Base-by-base conservation (phyloP, 2,329 filamentous ascomycete species). In the Capronia coronata region DNA sequence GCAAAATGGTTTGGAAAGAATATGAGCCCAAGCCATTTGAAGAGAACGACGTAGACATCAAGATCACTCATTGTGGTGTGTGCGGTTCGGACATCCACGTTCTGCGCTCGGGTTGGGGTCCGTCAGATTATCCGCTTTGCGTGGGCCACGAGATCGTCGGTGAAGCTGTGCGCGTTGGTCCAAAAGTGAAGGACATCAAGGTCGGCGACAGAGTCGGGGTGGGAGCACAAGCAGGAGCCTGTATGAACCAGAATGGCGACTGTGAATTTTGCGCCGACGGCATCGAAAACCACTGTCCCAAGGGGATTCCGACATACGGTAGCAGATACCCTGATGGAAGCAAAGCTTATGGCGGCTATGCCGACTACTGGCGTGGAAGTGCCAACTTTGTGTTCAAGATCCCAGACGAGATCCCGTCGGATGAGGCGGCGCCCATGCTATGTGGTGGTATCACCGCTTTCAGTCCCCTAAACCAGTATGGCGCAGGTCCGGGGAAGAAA, bases 361-460 rank as follows among this genome's bases (percentile, higher is more conserved):
- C 76, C 7, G 67, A 72, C 45, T 74, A 77, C 52, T 74, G 75
- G 62, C 73, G 81, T 16, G 75, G 74, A 0, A 75, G 75, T 0
- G 72, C 68, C 69, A 39, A 57, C 19, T 58, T 58, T 27, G 57
- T 59, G n/a, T 48, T 61, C 32, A 51, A 51, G 62, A 80, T 82
- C 52, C 79, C 79, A 0, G 71, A 75, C 11, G 62, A 53, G 0
- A 54, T 82, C 22, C 60, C 66, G 1, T 73, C 68, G 23, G 72
- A 71, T 8, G 70, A 75, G 49, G 78, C 77, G 1, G 78, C 85
- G 1, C 86, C 86, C 1, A 80, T 93, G 71, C 74, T 91, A 22
- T 91, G 87, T 63, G 87, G 82, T 1, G 87, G 87, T 1, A 75
- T 91, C 47, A 93, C 87, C 0, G 77, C 84, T 0, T 93, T 79